A percentile compares a stretch with the other conserved stretches of the same genome.
These are phyloP conservation scores for Lecanicillium sp. DNA, from an alignment of 2,329 filamentous ascomycete genomes.

Conservation along the genomic window DNA sequence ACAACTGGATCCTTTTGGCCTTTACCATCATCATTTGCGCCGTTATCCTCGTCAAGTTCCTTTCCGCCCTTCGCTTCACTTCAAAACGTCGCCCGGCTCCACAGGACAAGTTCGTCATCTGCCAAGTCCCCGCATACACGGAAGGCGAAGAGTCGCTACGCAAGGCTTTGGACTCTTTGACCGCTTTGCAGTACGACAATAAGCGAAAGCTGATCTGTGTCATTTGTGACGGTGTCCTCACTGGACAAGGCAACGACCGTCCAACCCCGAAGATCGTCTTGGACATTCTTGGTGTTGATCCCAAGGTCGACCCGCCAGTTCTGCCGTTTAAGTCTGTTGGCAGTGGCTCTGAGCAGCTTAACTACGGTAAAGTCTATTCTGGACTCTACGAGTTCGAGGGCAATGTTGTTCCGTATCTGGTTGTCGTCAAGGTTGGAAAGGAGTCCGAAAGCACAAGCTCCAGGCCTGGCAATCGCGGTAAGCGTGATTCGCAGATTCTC, in stretches of 20 bases:
- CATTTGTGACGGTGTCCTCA: conserved; percentile 94
- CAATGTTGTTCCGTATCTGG: conserved; percentile 93
- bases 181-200: conserved; percentile 92
- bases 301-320: conserved; percentile 90
- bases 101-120: conserved; percentile 98
- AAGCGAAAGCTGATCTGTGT: conserved; percentile 96
- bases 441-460: conserved; percentile 85
- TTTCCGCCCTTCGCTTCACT: conserved; percentile 87
- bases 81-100: conserved; percentile 81
- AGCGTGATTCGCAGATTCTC: conserved; percentile 94
- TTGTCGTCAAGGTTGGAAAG: conserved; percentile 95
- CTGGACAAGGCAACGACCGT: conserved; percentile 90
- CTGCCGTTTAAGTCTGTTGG: conserved; percentile 92
- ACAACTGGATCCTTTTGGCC: conserved; percentile 81
- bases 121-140: conserved; percentile 94
- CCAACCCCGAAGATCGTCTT: conserved; percentile 96
- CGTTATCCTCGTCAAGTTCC: conserved; percentile 80
- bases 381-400: conserved; percentile 96
- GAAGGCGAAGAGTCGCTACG: conserved; percentile 93
- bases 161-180: conserved; percentile 89
- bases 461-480: conserved; percentile 96
- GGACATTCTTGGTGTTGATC: conserved; percentile 93
- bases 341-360: conserved; percentile 81
- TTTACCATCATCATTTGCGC: conserved; percentile 78
- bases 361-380: conserved; percentile 98